Evolutionary conservation across 192 early-diverging fungal species (phyloP).

Genomic region (Chytriomyces sp.): DNA sequence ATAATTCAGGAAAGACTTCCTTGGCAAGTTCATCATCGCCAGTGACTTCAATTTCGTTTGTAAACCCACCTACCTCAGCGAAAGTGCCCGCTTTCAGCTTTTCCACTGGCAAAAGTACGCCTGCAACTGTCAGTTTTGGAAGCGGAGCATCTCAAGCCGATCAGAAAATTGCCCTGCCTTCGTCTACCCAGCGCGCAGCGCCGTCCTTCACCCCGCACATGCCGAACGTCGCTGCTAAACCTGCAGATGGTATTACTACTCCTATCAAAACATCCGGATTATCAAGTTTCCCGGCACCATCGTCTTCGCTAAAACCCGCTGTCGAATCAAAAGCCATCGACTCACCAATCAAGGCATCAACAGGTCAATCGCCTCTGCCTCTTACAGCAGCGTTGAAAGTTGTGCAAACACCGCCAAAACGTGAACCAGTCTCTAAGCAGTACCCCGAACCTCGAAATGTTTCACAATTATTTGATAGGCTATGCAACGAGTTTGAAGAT

Average conservation of each 20-base stretch:
- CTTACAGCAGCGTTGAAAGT: background rate
- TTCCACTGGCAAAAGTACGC: too few relatives aligned
- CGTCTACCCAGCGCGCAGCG: too few relatives aligned
- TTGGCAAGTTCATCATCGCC: too few relatives aligned
- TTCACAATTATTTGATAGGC: slow-evolving; percentile 21
- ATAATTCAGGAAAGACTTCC: too few relatives aligned
- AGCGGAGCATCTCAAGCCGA: too few relatives aligned
- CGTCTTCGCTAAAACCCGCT: background rate
- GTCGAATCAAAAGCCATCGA: too few relatives aligned
- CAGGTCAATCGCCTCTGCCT: background rate
- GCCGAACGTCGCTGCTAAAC: background rate
- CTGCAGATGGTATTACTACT: background rate
- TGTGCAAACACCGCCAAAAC: slow-evolving; percentile 12
- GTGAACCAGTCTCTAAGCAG: background rate
- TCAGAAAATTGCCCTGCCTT: too few relatives aligned
- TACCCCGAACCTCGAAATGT: slow-evolving; percentile 2
- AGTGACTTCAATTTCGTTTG: too few relatives aligned
- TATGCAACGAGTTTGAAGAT: slow-evolving; percentile 25
- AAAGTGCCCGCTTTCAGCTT: too few relatives aligned
- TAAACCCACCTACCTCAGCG: too few relatives aligned
- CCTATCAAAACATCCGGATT: background rate
- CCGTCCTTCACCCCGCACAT: too few relatives aligned
- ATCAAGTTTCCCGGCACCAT: background rate
- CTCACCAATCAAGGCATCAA: background rate
- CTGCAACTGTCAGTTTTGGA: too few relatives aligned